A percentile compares a stretch with the other conserved stretches of the same genome.
These are phyloP conservation scores for Remersonia thermophila DNA, from an alignment of 2,329 filamentous ascomycete species.

Conservation along the genomic window DNA sequence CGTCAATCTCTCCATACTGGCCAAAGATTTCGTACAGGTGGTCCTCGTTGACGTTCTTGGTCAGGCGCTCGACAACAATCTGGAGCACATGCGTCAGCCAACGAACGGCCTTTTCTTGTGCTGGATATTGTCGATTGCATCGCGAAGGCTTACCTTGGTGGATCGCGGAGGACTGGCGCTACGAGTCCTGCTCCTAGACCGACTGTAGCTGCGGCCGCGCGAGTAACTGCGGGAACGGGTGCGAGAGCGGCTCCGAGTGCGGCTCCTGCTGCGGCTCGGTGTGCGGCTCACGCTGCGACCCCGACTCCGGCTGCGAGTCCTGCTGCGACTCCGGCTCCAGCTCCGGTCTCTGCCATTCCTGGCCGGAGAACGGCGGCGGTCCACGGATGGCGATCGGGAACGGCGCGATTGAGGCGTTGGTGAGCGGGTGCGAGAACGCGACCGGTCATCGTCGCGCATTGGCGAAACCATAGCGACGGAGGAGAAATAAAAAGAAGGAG, in stretches of 20 bases:
- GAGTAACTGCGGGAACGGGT: constrained; percentile 22
- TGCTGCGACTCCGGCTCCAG: not conserved
- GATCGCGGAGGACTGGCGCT: constrained; percentile 32
- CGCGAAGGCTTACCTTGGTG: constrained; percentile 35
- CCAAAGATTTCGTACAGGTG: constrained; percentile 90
- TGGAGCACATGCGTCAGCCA: constrained; percentile 25
- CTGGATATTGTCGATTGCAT: not conserved
- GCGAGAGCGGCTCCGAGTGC: constrained; percentile 20
- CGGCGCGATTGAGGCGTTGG: constrained; percentile 11
- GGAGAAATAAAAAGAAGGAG: not conserved
- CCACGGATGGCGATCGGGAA: constrained; percentile 21
- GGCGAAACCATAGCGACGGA: constrained; percentile 12
- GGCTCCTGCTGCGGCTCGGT: constrained; percentile 19
- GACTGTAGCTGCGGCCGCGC: constrained; percentile 17
- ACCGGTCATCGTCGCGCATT: constrained; percentile 11
- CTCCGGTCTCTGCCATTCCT: constrained; percentile 25
- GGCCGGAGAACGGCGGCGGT: constrained; percentile 18
- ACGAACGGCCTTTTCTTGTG: no score
- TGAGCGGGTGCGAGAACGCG: not conserved
- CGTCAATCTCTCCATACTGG: constrained; percentile 71
- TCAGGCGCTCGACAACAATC: constrained; percentile 93
- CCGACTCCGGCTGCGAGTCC: constrained; percentile 19
- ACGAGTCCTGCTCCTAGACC: constrained; percentile 24
- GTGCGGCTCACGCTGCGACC: constrained; percentile 20
- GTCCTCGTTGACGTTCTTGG: constrained; percentile 82